These are phyloP conservation scores for Avena atlantica DNA, from an alignment of 176 grass and related monocot species.

Conservation along the genomic window DNA sequence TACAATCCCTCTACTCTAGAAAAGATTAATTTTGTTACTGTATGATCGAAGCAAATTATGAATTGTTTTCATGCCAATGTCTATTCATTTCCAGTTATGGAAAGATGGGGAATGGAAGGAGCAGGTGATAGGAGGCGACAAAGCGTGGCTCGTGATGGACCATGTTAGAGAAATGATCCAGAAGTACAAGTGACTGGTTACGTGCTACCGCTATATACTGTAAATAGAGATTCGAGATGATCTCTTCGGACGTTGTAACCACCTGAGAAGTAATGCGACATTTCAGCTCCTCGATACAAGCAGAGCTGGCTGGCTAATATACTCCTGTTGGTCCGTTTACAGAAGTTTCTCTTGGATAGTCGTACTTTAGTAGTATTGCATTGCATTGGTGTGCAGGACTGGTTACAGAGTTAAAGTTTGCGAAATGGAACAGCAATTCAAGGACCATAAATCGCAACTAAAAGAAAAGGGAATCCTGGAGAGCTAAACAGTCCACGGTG, in stretches of 20 bases:
- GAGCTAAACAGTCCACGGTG: no score
- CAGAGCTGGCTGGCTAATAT: not conserved
- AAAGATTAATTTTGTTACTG: no score
- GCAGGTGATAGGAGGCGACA: constrained; percentile 91
- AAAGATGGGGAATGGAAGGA: constrained; percentile 92
- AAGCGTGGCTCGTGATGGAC: constrained; percentile 97
- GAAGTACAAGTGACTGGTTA: constrained; percentile 61
- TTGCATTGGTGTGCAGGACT: not conserved
- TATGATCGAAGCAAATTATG: not conserved
- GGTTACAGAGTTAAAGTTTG: no score
- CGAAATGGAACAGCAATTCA: no score
- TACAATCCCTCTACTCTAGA: no score
- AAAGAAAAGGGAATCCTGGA: no score
- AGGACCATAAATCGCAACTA: no score
- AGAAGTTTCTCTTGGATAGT: not conserved
- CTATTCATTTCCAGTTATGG: constrained; percentile 67
- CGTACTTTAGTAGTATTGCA: not conserved
- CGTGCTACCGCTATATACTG: constrained; percentile 16
- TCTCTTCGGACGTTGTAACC: constrained; percentile 7
- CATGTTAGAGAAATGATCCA: constrained; percentile 98
- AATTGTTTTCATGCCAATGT: not conserved
- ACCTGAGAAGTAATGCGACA: constrained; percentile 34
- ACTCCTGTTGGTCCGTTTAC: not conserved
- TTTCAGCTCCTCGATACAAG: constrained; percentile 11
- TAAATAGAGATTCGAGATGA: constrained; percentile 37